These are phyloP conservation scores for Lactarius psammicola DNA, from an alignment of 768 basidiomycete genomes.

Conservation along the genomic window DNA sequence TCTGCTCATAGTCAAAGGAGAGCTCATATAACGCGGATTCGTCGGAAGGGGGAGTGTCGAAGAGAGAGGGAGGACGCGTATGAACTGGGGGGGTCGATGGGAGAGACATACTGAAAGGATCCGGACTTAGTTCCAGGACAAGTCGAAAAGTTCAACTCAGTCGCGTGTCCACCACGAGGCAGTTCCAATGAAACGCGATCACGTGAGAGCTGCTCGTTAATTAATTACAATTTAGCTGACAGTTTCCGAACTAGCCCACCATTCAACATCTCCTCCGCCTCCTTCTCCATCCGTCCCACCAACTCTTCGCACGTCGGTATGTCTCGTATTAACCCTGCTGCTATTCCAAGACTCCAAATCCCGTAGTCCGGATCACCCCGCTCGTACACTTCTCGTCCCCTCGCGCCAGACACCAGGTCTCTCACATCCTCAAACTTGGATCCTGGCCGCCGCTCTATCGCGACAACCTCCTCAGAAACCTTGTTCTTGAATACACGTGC, in stretches of 20 bases:
- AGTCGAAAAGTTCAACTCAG: slow-evolving; percentile 19
- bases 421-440: slow-evolving; percentile 85
- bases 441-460: slow-evolving; percentile 74
- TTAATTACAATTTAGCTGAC: slow-evolving; percentile 32
- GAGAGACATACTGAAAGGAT: neutral
- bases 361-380: slow-evolving; percentile 83
- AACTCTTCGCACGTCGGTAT: slow-evolving; percentile 79
- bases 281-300: slow-evolving; percentile 64
- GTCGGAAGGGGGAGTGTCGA: slow-evolving; percentile 46
- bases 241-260: slow-evolving; percentile 40
- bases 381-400: slow-evolving; percentile 76
- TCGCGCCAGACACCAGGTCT: slow-evolving; percentile 69
- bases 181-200: slow-evolving; percentile 9
- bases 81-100: neutral
- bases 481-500: slow-evolving; percentile 86
- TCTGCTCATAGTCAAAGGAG: slow-evolving; percentile 62
- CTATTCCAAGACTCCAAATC: slow-evolving; percentile 75
- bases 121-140: neutral
- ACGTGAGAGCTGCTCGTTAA: slow-evolving; percentile 5
- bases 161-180: slow-evolving; percentile 20
- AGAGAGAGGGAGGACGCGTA: slow-evolving; percentile 27
- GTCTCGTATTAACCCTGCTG: slow-evolving; percentile 74
- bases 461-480: slow-evolving; percentile 81
- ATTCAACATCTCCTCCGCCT: slow-evolving; percentile 64
- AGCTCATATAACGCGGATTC: slow-evolving; percentile 63